Evolutionary conservation across 208 protist genomes (phyloP), one percentile per base, ranked within the genome.

Genomic region (Trichomonas vaginalis): DNA sequence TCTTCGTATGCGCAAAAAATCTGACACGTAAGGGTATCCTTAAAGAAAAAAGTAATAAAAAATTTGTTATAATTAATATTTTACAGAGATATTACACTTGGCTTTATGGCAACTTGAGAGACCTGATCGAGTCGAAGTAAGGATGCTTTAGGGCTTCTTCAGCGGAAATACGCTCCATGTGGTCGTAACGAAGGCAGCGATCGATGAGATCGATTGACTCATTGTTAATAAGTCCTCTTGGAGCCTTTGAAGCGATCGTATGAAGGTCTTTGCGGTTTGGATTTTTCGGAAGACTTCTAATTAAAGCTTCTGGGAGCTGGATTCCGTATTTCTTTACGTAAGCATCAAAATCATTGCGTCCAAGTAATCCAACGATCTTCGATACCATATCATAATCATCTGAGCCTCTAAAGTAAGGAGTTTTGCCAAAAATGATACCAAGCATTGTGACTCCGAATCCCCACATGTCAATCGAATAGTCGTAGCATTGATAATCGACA

Each of bases 401-500:
- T 8, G 37, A 12, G 37, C 96, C 96, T 88, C 40, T 42, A n/a
- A 97, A 97, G 61, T 95, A 96, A 17, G 96, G 92, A 8, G 23
- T 95, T 48, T 96, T 97, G 8, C 96, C 37, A 51, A 97, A 97
- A 14, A 97, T 39, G 12, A 97, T 88, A 12, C 40, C 10, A 27
- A 95, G 95, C 56, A 96, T 61, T 48, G 90, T 88, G 23, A 88
- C 95, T 23, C 96, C 96, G 9, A 96, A 83, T 12, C 37, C n/a
- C 96, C 96, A 96, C 14, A 96, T 96, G 35, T 96, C 96, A 70
- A 96, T 8, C 86, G 96, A 96, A 62, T 96, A 96, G 37, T 96
- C 96, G 27, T 96, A 96, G 27, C 6, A 61, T 35, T 61, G 90
- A 21, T 96, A 80, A 86, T 96, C 96, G 17, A 96, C 86, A 10